Percentiles rank a stretch among this genome's conserved stretches.
Evolutionary conservation across 805 yeast species (phyloP).

Genomic region (Tetrapisispora arboricola): DNA sequence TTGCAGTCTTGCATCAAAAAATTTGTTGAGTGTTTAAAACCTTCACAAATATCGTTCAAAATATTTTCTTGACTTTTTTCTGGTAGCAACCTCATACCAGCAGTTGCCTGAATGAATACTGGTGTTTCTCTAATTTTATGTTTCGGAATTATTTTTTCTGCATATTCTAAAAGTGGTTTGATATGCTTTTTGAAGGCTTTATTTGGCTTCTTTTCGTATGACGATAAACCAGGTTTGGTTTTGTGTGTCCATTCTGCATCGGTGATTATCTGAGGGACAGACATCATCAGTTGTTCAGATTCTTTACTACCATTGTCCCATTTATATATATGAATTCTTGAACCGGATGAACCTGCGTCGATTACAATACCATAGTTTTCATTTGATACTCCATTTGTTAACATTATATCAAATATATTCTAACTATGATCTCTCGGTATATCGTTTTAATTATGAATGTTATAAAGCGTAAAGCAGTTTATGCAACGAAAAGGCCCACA

Average conservation of each 20-base stretch:
- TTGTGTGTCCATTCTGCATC: conserved; percentile 61
- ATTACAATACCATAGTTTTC: conserved; percentile 71
- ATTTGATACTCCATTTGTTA: neutral
- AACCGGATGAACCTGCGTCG: conserved; percentile 95
- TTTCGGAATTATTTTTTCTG: conserved; percentile 58
- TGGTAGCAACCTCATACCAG: conserved; percentile 84
- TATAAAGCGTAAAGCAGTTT: too few species aligned
- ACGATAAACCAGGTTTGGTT: conserved; percentile 76
- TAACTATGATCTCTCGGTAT: too few species aligned
- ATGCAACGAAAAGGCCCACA: too few species aligned
- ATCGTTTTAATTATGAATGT: too few species aligned
- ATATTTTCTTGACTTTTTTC: conserved; percentile 42
- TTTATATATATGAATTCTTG: conserved; percentile 70
- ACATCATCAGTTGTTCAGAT: conserved; percentile 27
- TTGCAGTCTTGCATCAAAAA: conserved; percentile 50
- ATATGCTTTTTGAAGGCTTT: conserved; percentile 67
- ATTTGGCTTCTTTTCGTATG: conserved; percentile 43
- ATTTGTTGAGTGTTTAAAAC: conserved; percentile 41
- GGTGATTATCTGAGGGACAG: conserved; percentile 61
- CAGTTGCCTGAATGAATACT: conserved; percentile 85
- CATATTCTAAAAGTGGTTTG: conserved; percentile 52
- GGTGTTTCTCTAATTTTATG: conserved; percentile 61
- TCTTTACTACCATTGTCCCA: conserved; percentile 39
- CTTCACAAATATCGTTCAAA: conserved; percentile 49
- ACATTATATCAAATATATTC: too few species aligned